Evolutionary conservation across 768 basidiomycete species (phyloP), one percentile per base, ranked within the genome.

Genomic region (Hirschioporus abietinus): DNA sequence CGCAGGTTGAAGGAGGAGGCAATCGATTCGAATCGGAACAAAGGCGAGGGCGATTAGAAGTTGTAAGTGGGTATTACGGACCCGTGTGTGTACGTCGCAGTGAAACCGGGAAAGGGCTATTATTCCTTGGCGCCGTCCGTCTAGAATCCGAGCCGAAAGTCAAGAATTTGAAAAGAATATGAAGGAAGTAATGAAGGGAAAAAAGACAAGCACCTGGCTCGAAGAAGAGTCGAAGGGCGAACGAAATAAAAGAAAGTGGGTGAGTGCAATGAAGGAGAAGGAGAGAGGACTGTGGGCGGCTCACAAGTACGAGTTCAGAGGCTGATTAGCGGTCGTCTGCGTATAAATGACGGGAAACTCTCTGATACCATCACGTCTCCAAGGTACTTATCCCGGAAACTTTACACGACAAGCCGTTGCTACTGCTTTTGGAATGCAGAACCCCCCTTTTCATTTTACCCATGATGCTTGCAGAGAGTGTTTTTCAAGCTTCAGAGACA

Each of bases 241-340:
- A 52, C 42, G 42, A 52, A 52, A 61, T 25, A 61, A 61, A 61
- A 34, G 30, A 61, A 61, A 61, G 60, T 25, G 60, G 60, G 60
- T 61, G 60, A 61, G 60, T 61, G 24, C 15, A 23, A 61, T 61
- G 60, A 34, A 25, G 58, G 60, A 52, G 42, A 52, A 20, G n/a
- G 42, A 52, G 42, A 52, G 42, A 52, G 42, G 20, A 30, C 8
- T 30, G 30, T 30, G 30, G 42, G 42, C 42, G 42, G 42, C 42
- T 52, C 42, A 52, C 42, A 52, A 52, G 42, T 52, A 52, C 12
- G 42, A 52, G 20, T 52, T 52, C 42, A 20, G 42, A 20, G 42
- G 12, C 42, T 52, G 42, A 52, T 52, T 52, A 52, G 42, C 42
- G 42, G 42, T 52, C 42, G 42, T 52, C 42, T 52, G 42, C 42